Conservation (phyloP, 2,329 filamentous ascomycete genomes). For the Paecilomyces formosus region DNA sequence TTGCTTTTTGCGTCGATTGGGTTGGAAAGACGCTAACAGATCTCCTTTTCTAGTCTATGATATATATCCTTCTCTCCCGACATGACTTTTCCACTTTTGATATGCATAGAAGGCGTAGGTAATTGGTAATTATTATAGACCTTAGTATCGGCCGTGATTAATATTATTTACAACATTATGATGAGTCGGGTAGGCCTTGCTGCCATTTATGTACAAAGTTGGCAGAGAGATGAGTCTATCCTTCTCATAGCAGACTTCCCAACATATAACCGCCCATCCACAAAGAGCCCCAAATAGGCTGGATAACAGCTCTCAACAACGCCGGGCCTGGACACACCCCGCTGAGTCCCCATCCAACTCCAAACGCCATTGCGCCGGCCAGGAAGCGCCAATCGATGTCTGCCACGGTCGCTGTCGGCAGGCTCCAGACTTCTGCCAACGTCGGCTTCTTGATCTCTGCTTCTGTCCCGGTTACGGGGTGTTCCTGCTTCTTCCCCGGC, state of each 20-base stretch:
- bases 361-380: slow-evolving; percentile 41
- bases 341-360: slow-evolving; percentile 44
- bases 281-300: slow-evolving; percentile 41
- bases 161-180: not conserved
- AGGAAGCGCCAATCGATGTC: slow-evolving; percentile 45
- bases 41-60: not conserved
- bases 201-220: not conserved
- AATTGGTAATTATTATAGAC: not conserved
- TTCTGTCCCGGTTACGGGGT: slow-evolving; percentile 14
- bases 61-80: not conserved
- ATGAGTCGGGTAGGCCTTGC: not conserved
- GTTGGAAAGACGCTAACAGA: not conserved
- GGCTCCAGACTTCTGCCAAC: slow-evolving; percentile 33
- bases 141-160: not conserved
- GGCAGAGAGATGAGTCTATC: not conserved
- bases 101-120: not conserved
- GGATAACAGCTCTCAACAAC: slow-evolving; percentile 37
- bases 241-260: slow-evolving; percentile 26
- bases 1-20: not conserved
- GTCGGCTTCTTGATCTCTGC: slow-evolving; percentile 29
- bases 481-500: slow-evolving; percentile 24
- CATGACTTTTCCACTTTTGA: not conserved
- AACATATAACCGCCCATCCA: slow-evolving; percentile 43
- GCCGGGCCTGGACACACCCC: slow-evolving; percentile 48
- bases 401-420: slow-evolving; percentile 38